Conservation (phyloP, 1,284 basidiomycete species). For the Microbotryum scabiosae region DNA sequence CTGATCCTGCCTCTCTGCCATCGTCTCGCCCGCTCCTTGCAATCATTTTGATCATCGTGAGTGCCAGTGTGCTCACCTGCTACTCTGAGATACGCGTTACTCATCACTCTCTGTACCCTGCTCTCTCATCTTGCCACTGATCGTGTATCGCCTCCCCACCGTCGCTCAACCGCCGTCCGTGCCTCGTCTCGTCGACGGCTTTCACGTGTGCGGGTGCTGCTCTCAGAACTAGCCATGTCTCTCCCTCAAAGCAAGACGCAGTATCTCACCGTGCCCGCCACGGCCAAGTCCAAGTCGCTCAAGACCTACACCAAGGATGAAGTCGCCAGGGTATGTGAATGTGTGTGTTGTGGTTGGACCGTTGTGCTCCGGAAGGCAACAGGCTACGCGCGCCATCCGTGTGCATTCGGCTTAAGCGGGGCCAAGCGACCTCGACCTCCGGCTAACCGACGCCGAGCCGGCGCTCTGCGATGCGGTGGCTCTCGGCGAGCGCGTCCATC, state of each 20-base stretch:
- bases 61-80: too few relatives aligned
- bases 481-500: background rate
- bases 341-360: background rate
- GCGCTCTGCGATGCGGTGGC: background rate
- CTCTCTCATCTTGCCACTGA: background rate
- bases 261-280: conserved; percentile 24
- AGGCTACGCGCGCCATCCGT: background rate
- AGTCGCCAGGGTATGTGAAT: conserved; percentile 42
- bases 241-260: conserved; percentile 9
- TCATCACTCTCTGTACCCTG: too few relatives aligned
- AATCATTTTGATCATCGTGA: too few relatives aligned
- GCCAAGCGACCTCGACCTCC: background rate
- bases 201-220: too few relatives aligned
- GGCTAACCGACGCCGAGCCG: background rate
- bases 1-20: too few relatives aligned
- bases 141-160: background rate
- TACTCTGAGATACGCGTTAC: too few relatives aligned
- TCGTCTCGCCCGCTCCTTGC: too few relatives aligned
- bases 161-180: background rate
- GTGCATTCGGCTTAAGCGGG: background rate
- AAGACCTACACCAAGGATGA: conserved; percentile 42
- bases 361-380: background rate
- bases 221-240: background rate
- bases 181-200: too few relatives aligned
- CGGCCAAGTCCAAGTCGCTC: conserved; percentile 37